A percentile compares a stretch with the other conserved stretches of the same genome.
phyloP scores from a whole-genome alignment of 345 rosid genomes.

The Syzygium aromaticum region DNA sequence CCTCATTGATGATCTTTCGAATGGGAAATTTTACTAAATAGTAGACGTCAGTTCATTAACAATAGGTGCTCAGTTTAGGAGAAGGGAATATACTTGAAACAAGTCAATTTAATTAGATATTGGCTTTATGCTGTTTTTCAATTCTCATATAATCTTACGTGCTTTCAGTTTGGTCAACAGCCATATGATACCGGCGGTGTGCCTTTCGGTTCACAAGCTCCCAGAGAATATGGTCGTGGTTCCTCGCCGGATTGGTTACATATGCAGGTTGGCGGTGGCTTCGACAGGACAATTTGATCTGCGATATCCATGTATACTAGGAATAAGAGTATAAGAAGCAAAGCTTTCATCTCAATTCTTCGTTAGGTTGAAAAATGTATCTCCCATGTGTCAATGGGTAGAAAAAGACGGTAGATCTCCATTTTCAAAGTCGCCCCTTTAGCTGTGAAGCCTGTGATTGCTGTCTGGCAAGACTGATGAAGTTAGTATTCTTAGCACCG shows the following conservation, averaged over 20 bases:
- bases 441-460: not conserved
- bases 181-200: slow-evolving; percentile 41
- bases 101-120: not conserved
- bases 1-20: not conserved
- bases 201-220: slow-evolving; percentile 53
- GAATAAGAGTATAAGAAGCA: slow-evolving; percentile 23
- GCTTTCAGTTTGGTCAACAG: slow-evolving; percentile 63
- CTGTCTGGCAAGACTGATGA: not conserved
- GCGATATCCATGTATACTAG: not conserved
- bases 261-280: slow-evolving; percentile 73
- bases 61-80: not conserved
- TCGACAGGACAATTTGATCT: slow-evolving; percentile 43
- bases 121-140: not conserved
- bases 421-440: not conserved
- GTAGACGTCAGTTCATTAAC: not conserved
- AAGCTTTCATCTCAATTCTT: slow-evolving; percentile 3
- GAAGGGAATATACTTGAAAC: not conserved
- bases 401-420: not conserved
- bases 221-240: slow-evolving; percentile 50
- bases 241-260: slow-evolving; percentile 90
- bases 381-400: not conserved
- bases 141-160: not conserved
- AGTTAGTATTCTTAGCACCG: not conserved
- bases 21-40: not conserved
- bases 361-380: not conserved